Base-by-base conservation (phyloP, 116 monocot species). In the Iris pallida region DNA sequence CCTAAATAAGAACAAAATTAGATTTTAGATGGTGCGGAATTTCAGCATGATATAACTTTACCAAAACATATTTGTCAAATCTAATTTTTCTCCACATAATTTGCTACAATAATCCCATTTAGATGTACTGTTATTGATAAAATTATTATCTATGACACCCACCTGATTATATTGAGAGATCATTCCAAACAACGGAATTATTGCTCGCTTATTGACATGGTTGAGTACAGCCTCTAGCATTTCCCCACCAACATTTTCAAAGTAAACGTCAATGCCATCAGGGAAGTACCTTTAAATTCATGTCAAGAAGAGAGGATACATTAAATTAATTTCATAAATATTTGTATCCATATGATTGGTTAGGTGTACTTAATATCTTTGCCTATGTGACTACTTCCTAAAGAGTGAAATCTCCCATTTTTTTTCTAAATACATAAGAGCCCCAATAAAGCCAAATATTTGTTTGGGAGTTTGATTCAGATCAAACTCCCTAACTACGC, bases 251-350 rank as follows among this genome's bases (percentile, higher is more conserved):
- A 71, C 73, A 14, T 73, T 75, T 20, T 76, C 73, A 40, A 71
- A 76, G 54, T 68, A 83, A 18, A 75, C 75, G 63, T 78, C 79
- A n/a, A 79, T 75, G 6, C 79, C 78, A 2, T 75, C 51, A 5
- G 83, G 74, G 15, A 82, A 82, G 59, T 52, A 78, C 73, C 82
- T 82, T 45, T 0, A 41, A 59, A 56, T 56, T 5, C 2, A 56
- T 56, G 56, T 11, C 19, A 56, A 18, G 19, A 56, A 56, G 19
- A 11, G 30, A 30, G 0, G 30, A 30, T 30, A 1, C 3, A 30
- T 30, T 30, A 30, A 30, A 0, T 30, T 30, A 30, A 30, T 30
- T 1, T 30, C 30, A 30, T 30, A 30, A 30, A 30, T 30, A 30
- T 30, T 30, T 30, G 30, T 30, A 30, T 30, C 30, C 30, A 30